A percentile compares a stretch with the other conserved stretches of the same genome.
These are phyloP conservation scores for Ogataea paraovalis DNA, from an alignment of 805 yeast species.

Conservation along the genomic window DNA sequence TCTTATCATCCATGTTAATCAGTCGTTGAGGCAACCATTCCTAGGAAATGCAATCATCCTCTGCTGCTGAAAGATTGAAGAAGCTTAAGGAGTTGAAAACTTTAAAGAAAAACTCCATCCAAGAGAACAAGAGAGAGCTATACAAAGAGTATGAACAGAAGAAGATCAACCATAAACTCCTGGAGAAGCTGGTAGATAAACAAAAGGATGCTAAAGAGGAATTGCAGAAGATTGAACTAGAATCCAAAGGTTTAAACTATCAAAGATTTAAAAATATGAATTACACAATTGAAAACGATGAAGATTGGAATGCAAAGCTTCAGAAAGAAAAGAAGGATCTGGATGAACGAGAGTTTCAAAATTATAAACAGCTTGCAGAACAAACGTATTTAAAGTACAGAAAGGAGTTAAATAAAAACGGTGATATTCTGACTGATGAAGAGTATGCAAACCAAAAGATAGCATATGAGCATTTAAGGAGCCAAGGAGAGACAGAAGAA, in stretches of 20 bases:
- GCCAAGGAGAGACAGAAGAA: constrained; percentile 22
- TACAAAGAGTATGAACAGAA: constrained; percentile 31
- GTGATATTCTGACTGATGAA: constrained; percentile 18
- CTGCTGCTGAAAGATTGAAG: constrained; percentile 18
- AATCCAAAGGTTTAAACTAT: constrained; percentile 36
- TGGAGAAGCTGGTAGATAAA: constrained; percentile 29
- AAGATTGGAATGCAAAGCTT: constrained; percentile 51
- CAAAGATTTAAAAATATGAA: constrained; percentile 46
- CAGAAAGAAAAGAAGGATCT: constrained; percentile 26
- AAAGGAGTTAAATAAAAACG: constrained; percentile 16
- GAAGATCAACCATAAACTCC: constrained; percentile 20
- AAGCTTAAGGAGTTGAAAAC: constrained; percentile 25
- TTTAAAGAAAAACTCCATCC: constrained; percentile 25
- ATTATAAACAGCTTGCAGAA: constrained; percentile 55
- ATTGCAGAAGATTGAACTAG: constrained; percentile 32
- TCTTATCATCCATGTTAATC: no score
- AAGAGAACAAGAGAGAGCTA: constrained; percentile 33
- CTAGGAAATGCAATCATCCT: not conserved
- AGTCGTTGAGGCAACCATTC: no score
- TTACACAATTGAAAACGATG: constrained; percentile 61
- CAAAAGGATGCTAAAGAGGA: constrained; percentile 37
- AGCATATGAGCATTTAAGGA: constrained; percentile 17
- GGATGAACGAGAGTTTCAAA: constrained; percentile 39
- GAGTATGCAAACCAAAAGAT: constrained; percentile 38
- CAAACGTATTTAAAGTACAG: constrained; percentile 55